Evolutionary conservation across 2,329 filamentous ascomycete genomes (phyloP).

Genomic region (Fusarium xyrophilum): DNA sequence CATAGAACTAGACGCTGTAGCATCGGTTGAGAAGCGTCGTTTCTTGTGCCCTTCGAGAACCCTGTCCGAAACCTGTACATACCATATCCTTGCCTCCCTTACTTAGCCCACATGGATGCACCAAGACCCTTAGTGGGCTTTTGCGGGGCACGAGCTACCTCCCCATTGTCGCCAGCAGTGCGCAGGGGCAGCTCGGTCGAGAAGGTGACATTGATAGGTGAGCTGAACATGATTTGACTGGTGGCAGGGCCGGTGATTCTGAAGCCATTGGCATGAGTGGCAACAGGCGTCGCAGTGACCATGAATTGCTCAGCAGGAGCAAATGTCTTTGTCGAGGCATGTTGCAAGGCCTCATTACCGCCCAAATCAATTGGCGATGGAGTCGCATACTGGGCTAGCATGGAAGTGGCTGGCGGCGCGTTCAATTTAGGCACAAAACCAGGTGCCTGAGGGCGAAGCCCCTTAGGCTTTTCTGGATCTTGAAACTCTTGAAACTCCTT

Average conservation of each 20-base stretch:
- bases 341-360: neutral
- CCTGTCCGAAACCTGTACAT: neutral
- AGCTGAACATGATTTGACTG: conserved; percentile 19
- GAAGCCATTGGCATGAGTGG: neutral
- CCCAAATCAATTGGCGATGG: neutral
- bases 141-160: neutral
- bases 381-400: neutral
- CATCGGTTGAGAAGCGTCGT: neutral
- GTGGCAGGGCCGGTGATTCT: conserved; percentile 22
- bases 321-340: neutral
- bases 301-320: neutral
- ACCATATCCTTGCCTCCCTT: neutral
- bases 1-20: neutral
- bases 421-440: conserved; percentile 7
- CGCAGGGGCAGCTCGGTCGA: neutral
- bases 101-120: conserved; percentile 36
- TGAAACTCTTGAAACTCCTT: conserved; percentile 11
- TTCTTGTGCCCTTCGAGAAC: neutral
- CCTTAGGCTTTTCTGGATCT: conserved; percentile 23
- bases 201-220: neutral
- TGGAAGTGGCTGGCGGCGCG: neutral
- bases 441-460: conserved; percentile 33
- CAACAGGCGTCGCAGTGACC: neutral
- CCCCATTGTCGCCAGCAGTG: neutral
- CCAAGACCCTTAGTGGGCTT: conserved; percentile 27